These are phyloP conservation scores for Claviceps paspali DNA, from an alignment of 2,329 filamentous ascomycete genomes.

Conservation along the genomic window DNA sequence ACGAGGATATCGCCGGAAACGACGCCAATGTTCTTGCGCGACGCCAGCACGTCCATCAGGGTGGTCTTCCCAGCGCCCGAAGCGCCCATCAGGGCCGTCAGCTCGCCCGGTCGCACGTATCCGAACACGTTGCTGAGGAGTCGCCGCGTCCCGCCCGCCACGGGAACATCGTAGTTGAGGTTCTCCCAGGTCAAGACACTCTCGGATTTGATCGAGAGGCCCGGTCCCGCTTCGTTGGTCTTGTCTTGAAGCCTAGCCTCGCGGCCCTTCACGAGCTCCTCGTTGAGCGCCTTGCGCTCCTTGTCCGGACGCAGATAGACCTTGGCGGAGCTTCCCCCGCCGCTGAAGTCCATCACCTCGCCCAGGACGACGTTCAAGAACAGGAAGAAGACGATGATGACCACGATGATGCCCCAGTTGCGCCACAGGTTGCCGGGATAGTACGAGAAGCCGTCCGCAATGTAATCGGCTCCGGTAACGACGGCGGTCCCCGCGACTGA, in stretches of 20 bases:
- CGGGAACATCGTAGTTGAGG: constrained; percentile 61
- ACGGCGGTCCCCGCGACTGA: constrained; percentile 47
- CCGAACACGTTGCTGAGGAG: constrained; percentile 44
- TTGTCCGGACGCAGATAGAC: constrained; percentile 58
- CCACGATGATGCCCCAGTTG: constrained; percentile 69
- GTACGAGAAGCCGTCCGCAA: constrained; percentile 55
- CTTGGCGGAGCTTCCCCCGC: constrained; percentile 66
- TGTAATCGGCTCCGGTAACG: constrained; percentile 54
- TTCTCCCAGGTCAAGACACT: constrained; percentile 75
- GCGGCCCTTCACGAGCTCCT: constrained; percentile 42
- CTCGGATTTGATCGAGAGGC: constrained; percentile 42
- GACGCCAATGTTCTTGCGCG: constrained; percentile 46
- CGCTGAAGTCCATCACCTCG: constrained; percentile 63
- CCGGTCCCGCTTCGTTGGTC: constrained; percentile 27
- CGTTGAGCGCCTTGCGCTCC: constrained; percentile 51
- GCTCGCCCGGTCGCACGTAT: constrained; percentile 60
- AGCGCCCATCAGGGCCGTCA: constrained; percentile 69
- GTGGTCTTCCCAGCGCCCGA: constrained; percentile 84
- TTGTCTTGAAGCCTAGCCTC: constrained; percentile 35
- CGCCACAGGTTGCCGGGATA: constrained; percentile 56
- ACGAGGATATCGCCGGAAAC: constrained; percentile 42
- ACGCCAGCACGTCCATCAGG: constrained; percentile 57
- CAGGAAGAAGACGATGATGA: constrained; percentile 62
- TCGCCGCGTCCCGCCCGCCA: constrained; percentile 38
- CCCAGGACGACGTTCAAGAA: constrained; percentile 61